phyloP scores from a whole-genome alignment of 129 eudicot species.

The Artemisia tridentata region DNA sequence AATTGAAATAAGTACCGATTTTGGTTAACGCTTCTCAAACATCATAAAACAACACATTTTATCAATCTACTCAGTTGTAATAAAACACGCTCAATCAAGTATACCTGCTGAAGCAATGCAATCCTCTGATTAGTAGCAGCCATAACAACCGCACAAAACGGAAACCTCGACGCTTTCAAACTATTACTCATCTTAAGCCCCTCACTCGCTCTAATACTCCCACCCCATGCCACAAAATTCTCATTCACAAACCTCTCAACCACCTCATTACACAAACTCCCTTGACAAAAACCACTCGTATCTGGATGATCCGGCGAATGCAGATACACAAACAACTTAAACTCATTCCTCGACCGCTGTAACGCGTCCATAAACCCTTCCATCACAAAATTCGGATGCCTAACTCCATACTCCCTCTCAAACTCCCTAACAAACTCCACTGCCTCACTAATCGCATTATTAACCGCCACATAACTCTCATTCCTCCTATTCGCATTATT shows the following conservation, averaged over 20 bases:
- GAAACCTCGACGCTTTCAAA: constrained; percentile 88
- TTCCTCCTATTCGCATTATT: not conserved
- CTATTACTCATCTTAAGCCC: constrained; percentile 98
- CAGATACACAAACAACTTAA: constrained; percentile 84
- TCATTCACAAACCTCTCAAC: constrained; percentile 71
- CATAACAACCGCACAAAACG: constrained; percentile 97
- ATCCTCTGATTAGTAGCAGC: constrained; percentile 92
- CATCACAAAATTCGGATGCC: constrained; percentile 58
- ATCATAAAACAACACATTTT: too few species aligned
- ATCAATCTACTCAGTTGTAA: too few species aligned
- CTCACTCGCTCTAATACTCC: constrained; percentile 76
- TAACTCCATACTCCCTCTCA: constrained; percentile 67
- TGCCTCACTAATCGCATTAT: constrained; percentile 70
- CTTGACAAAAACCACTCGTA: constrained; percentile 58
- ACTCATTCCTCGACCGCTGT: constrained; percentile 74
- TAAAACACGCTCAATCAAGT: too few species aligned
- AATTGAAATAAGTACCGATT: too few species aligned
- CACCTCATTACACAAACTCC: constrained; percentile 64
- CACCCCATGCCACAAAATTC: constrained; percentile 96
- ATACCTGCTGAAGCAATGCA: constrained; percentile 94
- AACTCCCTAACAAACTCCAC: constrained; percentile 58
- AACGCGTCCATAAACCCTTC: constrained; percentile 97
- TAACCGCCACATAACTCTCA: constrained; percentile 36
- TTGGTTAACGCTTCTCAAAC: too few species aligned
- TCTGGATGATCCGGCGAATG: constrained; percentile 97